Evolutionary conservation across 805 yeast species (phyloP).

Genomic region (Zygotorulaspora sp.): DNA sequence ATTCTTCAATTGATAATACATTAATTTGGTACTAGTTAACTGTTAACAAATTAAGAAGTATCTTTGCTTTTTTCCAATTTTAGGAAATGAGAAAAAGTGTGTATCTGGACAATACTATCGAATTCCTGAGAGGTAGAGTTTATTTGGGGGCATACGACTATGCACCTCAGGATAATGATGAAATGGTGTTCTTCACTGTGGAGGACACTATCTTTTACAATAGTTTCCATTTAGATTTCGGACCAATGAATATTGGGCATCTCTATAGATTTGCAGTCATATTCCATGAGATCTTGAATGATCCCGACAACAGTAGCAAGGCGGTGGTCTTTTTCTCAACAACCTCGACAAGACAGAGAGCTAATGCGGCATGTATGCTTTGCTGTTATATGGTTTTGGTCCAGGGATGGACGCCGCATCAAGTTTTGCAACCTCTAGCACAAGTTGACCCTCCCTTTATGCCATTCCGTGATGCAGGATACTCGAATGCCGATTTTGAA

Average conservation of each 20-base stretch:
- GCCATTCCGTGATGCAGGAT: constrained; percentile 96
- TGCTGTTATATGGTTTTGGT: constrained; percentile 93
- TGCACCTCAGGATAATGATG: constrained; percentile 70
- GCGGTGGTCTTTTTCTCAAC: constrained; percentile 89
- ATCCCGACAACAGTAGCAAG: constrained; percentile 73
- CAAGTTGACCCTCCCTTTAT: constrained; percentile 91
- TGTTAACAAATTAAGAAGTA: too few species aligned
- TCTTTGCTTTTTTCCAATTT: background rate
- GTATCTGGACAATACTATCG: constrained; percentile 35
- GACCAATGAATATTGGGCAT: constrained; percentile 92
- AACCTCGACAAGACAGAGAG: constrained; percentile 71
- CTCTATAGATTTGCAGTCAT: constrained; percentile 92
- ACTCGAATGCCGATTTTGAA: constrained; percentile 90
- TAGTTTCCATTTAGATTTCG: constrained; percentile 93
- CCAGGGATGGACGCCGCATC: constrained; percentile 98
- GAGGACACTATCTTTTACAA: constrained; percentile 91
- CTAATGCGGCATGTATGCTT: constrained; percentile 90
- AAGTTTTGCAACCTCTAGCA: constrained; percentile 88
- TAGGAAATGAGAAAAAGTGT: constrained; percentile 31
- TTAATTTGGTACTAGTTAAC: background rate
- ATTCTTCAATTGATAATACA: background rate
- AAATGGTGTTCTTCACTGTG: constrained; percentile 79
- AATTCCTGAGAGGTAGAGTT: constrained; percentile 51
- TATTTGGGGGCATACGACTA: constrained; percentile 87
- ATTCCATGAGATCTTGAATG: constrained; percentile 85